phyloP scores from a whole-genome alignment of 1,284 basidiomycete species.

The Marasmius oreades region DNA sequence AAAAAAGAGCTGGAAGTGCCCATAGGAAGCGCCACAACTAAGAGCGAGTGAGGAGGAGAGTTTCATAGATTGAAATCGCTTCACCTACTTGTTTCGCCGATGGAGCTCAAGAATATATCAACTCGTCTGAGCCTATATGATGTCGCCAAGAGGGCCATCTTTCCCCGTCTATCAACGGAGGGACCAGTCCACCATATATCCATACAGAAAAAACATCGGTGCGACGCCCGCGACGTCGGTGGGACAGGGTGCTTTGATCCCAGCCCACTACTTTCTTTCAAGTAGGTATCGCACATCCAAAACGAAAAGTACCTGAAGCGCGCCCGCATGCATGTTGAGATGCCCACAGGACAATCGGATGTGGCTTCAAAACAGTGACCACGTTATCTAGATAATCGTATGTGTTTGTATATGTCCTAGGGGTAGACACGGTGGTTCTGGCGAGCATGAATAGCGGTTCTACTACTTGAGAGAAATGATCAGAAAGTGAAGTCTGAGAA shows the following conservation, averaged over 20 bases:
- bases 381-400: slow-evolving; percentile 49
- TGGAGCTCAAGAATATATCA: slow-evolving; percentile 84
- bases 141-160: slow-evolving; percentile 67
- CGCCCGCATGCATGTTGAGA: slow-evolving; percentile 60
- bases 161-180: slow-evolving; percentile 50
- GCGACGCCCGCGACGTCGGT: slow-evolving; percentile 52
- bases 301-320: slow-evolving; percentile 60
- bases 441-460: slow-evolving; percentile 64
- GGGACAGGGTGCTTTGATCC: slow-evolving; percentile 55
- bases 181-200: too few species aligned
- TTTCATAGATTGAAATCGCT: not conserved
- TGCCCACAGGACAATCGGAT: slow-evolving; percentile 18
- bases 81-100: slow-evolving; percentile 80
- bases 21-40: slow-evolving; percentile 84
- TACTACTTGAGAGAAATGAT: slow-evolving; percentile 46
- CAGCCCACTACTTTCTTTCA: slow-evolving; percentile 55
- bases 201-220: not conserved
- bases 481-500: slow-evolving; percentile 27
- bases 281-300: slow-evolving; percentile 61
- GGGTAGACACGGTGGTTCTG: slow-evolving; percentile 40
- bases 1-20: slow-evolving; percentile 55
- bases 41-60: slow-evolving; percentile 3
- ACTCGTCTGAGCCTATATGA: slow-evolving; percentile 74
- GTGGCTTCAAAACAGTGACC: slow-evolving; percentile 28
- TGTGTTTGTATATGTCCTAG: slow-evolving; percentile 47